Evolutionary conservation across 495 filamentous ascomycete genomes (phyloP).

Genomic region (Xanthoparmelia taractica): DNA sequence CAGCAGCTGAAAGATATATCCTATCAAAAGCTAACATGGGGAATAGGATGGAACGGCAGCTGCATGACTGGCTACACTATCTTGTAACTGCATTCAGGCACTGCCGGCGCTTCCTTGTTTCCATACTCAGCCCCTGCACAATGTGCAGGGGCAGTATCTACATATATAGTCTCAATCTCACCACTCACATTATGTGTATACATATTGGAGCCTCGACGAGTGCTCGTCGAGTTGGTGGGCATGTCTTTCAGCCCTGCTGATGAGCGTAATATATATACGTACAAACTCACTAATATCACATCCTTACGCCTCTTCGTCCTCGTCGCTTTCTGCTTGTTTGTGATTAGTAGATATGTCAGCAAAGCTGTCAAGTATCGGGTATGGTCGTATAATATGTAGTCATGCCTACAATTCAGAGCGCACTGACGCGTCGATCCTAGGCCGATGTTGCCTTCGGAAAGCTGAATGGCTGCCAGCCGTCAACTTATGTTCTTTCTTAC

Average conservation of each 20-base stretch:
- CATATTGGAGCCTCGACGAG: neutral
- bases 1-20: too few species aligned
- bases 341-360: neutral
- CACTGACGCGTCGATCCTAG: conserved; percentile 3
- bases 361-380: conserved; percentile 4
- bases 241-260: neutral
- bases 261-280: neutral
- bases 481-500: conserved; percentile 23
- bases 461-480: conserved; percentile 26
- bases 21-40: too few species aligned
- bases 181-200: too few species aligned
- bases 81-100: neutral
- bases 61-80: too few species aligned
- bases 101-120: neutral
- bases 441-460: conserved; percentile 24
- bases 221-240: neutral
- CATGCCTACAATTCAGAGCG: too few species aligned
- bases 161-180: too few species aligned
- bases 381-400: neutral
- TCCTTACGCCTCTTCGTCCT: neutral
- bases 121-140: too few species aligned
- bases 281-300: neutral
- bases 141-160: too few species aligned
- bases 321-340: neutral
- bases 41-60: too few species aligned